Percentiles rank a stretch among this genome's conserved stretches.
phyloP scores from a whole-genome alignment of 805 yeast genomes.

The Myxozyma lipomycoides region DNA sequence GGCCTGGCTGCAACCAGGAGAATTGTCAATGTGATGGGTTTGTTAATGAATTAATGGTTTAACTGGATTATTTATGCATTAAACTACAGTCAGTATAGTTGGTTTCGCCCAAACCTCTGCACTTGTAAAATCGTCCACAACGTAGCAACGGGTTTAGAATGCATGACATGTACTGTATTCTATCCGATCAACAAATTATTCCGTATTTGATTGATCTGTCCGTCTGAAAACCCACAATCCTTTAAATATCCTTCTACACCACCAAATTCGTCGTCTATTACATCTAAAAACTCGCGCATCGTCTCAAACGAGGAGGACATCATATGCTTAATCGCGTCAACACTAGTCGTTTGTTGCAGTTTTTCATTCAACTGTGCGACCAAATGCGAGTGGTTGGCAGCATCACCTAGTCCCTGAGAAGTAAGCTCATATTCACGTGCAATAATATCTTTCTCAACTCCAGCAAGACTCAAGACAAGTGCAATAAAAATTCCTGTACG shows the following conservation, averaged over 20 bases:
- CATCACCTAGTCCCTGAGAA: constrained; percentile 48
- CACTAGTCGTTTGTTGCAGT: not conserved
- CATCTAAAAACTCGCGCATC: constrained; percentile 5
- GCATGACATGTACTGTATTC: too few species aligned
- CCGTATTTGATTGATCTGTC: not conserved
- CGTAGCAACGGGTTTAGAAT: too few species aligned
- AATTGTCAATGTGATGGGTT: too few species aligned
- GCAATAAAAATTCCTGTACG: constrained; percentile 74
- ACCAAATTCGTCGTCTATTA: constrained; percentile 29
- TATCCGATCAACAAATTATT: not conserved
- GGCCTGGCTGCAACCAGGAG: too few species aligned
- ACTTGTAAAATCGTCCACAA: too few species aligned
- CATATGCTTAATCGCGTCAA: constrained; percentile 2
- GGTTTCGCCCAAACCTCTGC: too few species aligned
- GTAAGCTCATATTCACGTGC: constrained; percentile 78
- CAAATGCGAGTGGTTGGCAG: not conserved
- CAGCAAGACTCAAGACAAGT: constrained; percentile 58
- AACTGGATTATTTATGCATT: too few species aligned
- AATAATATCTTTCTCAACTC: constrained; percentile 61
- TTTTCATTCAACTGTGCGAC: not conserved
- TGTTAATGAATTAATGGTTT: too few species aligned
- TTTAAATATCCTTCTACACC: constrained; percentile 20
- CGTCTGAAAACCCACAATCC: constrained; percentile 1
- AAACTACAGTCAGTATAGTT: too few species aligned
- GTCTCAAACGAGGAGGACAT: constrained; percentile 9